Evolutionary conservation across 1,284 basidiomycete species (phyloP), one percentile per base, ranked within the genome.

Genomic region (Meira miltonrushii): DNA sequence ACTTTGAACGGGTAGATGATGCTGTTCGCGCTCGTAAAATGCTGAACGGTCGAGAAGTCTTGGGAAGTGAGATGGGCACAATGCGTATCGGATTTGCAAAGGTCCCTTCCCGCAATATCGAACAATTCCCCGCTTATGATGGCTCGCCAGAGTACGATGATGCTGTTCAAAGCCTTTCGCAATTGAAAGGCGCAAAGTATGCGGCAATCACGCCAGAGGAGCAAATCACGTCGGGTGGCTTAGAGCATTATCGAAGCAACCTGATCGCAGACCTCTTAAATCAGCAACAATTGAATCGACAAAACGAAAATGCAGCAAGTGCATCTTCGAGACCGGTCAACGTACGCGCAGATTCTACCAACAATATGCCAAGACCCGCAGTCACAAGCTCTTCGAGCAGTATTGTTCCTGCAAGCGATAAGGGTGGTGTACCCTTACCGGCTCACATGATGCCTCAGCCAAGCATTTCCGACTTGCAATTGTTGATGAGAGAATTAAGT

Each of bases 41-140:
- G 15, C 82, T 98, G 59, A 94, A 96, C 74, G 92, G 91, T 21
- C 87, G 91, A 50, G 94, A 97, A 77, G 89, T 97, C 23, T 83
- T 98, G 25, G 94, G 94, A 9, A 88, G 88, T 65, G 93, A 97
- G 64, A 90, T 96, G 41, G 94, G 94, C 21, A 88, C 92, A 25
- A 92, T 97, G 66, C 87, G 91, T 47, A 95, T 97, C 63, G 94
- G 93, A 1, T 98, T 92, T 75, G 93, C 93, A 54, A 92, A 92
- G 73, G 92, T 94, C 2, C 92, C 92, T 7, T 44, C 55, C 12
- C 60, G 54, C 39, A 61, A 59, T 28, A 28, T 40, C 15, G 64
- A 63, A 19, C 46, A 58, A 10, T 63, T 49, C 39, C 58, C 61
- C 9, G 37, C 47, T 37, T n/a, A 19, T 12, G 58, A 56, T 6